A percentile compares a stretch with the other conserved stretches of the same genome.
Evolutionary conservation across 495 filamentous ascomycete species (phyloP).

Genomic region (Coniosporium apollinis): DNA sequence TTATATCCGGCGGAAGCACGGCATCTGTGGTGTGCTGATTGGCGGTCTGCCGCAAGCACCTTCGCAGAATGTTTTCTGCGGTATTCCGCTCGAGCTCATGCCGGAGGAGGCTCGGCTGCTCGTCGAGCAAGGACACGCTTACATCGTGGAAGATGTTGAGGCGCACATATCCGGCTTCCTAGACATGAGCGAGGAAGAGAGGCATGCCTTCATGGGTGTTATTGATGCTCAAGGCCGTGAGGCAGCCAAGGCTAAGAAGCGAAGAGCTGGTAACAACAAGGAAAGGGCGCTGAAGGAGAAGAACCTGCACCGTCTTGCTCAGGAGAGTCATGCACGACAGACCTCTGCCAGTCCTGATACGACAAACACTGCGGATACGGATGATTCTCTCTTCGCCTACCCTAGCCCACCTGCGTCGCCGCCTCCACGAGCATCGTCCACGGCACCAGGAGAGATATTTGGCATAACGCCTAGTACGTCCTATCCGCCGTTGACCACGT

Average conservation of each 20-base stretch:
- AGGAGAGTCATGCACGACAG: no score
- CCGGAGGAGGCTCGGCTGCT: slow-evolving; percentile 76
- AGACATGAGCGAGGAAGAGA: slow-evolving; percentile 37
- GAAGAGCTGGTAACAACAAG: slow-evolving; percentile 27
- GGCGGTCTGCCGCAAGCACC: slow-evolving; percentile 82
- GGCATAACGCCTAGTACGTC: slow-evolving; percentile 45
- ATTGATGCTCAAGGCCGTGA: slow-evolving; percentile 28
- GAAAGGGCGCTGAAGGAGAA: slow-evolving; percentile 20
- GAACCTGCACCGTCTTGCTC: no score
- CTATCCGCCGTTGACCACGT: slow-evolving; percentile 27
- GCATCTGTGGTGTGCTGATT: slow-evolving; percentile 75
- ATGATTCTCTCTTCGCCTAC: slow-evolving; percentile 1
- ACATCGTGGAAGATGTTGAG: slow-evolving; percentile 58
- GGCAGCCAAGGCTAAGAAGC: slow-evolving; percentile 24
- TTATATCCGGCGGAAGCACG: slow-evolving; percentile 60
- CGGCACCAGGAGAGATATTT: slow-evolving; percentile 14
- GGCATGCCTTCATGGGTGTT: slow-evolving; percentile 18
- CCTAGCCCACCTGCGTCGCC: slow-evolving; percentile 7
- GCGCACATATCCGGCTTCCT: slow-evolving; percentile 45
- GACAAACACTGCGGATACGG: background rate
- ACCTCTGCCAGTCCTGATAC: no score
- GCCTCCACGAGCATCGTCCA: slow-evolving; percentile 2
- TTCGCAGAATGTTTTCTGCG: slow-evolving; percentile 87
- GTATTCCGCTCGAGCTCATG: slow-evolving; percentile 75
- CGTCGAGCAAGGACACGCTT: slow-evolving; percentile 62